Evolutionary conservation across 2,329 filamentous ascomycete genomes (phyloP), one percentile per base, ranked within the genome.

Genomic region (Sporothrix brunneoviolacea): DNA sequence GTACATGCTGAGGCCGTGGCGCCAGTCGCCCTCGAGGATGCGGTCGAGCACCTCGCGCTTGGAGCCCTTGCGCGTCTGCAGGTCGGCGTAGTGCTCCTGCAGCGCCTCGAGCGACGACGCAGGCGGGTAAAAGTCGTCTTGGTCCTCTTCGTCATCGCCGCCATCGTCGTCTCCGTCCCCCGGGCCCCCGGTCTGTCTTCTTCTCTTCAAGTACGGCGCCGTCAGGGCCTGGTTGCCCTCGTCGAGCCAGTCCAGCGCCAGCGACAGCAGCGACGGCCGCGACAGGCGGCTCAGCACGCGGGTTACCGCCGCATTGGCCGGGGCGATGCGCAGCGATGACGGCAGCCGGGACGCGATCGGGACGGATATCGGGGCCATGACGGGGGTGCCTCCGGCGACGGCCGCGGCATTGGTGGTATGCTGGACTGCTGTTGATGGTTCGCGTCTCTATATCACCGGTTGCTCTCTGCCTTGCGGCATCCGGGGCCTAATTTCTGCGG

Each of bases 171-270:
- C 28, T 12, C n/a, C n/a, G n/a, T n/a, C n/a, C n/a, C n/a, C n/a
- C n/a, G n/a, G n/a, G n/a, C n/a, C n/a, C n/a, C n/a, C n/a, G n/a
- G n/a, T n/a, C n/a, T n/a, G n/a, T n/a, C n/a, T n/a, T n/a, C 33
- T 13, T 30, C 4, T 65, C 55, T 62, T 72, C 40, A 85, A 75
- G 61, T 75, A 81, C 0, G 85, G 85, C 1, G 71, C 71, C 38
- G 79, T 83, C 16, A 77, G 70, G 4, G 75, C 66, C 36, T 81
- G 71, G 55, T 86, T 83, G 55, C 75, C 71, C 43, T 84, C 79
- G 51, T 84, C 79, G 3, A 94, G 80, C 89, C 89, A 95, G 68
- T 85, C 77, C 19, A 90, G 74, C 1, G 79, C 85, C 8, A 95
- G 75, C 0, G 82, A 79, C 22, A 93, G 69, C 19, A 95, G 76